phyloP scores from a whole-genome alignment of 352 stramenopile genomes.

The Phytophthora boehmeriae region DNA sequence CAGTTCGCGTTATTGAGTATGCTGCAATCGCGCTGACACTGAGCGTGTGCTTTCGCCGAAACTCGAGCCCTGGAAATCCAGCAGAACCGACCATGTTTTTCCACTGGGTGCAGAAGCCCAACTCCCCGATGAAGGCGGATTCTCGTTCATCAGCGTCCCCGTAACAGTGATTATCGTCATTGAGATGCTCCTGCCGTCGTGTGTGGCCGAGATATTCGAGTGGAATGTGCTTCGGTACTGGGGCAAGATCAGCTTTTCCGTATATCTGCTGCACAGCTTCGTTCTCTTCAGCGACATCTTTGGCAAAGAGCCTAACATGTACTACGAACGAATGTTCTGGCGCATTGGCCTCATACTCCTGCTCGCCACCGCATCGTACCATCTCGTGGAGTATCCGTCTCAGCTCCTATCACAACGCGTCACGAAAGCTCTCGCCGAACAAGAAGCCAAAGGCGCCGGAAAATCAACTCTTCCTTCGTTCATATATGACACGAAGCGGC shows the following conservation, averaged over 20 bases:
- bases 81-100: conserved; percentile 39
- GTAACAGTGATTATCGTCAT: conserved; percentile 44
- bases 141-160: conserved; percentile 40
- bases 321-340: conserved; percentile 40
- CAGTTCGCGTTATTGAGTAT: conserved; percentile 32
- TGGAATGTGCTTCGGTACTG: conserved; percentile 48
- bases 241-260: conserved; percentile 58
- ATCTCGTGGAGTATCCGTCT: conserved; percentile 54
- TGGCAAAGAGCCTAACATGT: conserved; percentile 23
- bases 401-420: conserved; percentile 47
- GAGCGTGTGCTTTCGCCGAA: conserved; percentile 35
- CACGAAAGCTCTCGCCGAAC: conserved; percentile 22
- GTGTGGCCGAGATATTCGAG: conserved; percentile 44
- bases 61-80: conserved; percentile 6
- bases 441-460: conserved; percentile 19
- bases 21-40: conserved; percentile 29
- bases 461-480: conserved; percentile 5
- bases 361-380: conserved; percentile 42
- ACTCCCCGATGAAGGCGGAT: conserved; percentile 21
- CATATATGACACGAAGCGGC: conserved; percentile 19
- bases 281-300: conserved; percentile 42
- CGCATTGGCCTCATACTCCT: conserved; percentile 36
- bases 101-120: conserved; percentile 36
- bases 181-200: conserved; percentile 46
- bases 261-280: conserved; percentile 62